A percentile compares a stretch with the other conserved stretches of the same genome.
These are phyloP conservation scores for Mucor velutinosus DNA, from an alignment of 371 early-diverging fungal species.

Conservation along the genomic window DNA sequence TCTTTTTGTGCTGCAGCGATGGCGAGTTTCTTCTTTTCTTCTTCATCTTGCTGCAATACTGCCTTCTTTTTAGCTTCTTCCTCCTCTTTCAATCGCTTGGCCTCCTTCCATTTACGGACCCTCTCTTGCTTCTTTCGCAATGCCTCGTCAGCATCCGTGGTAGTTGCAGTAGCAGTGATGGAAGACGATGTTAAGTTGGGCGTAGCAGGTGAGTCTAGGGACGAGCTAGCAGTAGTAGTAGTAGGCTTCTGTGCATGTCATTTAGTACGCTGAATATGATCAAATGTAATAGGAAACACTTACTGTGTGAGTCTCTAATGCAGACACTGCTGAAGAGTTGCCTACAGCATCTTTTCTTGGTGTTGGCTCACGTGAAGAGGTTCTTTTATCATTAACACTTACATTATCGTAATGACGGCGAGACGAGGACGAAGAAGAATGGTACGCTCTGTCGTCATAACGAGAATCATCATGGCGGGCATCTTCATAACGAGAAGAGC, in stretches of 20 bases:
- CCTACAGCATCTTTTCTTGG: constrained; percentile 40
- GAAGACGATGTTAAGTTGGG: neutral
- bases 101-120: constrained; percentile 75
- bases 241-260: neutral
- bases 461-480: constrained; percentile 35
- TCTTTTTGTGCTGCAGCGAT: constrained; percentile 17
- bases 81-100: constrained; percentile 49
- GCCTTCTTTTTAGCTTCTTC: constrained; percentile 26
- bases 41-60: constrained; percentile 9
- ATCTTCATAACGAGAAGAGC: constrained; percentile 31
- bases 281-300: neutral
- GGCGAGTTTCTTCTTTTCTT: constrained; percentile 12
- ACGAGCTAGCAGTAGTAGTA: neutral
- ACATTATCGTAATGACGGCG: constrained; percentile 43
- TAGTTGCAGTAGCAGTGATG: neutral
- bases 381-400: constrained; percentile 45
- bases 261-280: neutral
- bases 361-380: constrained; percentile 40
- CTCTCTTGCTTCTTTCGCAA: constrained; percentile 69
- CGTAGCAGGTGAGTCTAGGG: neutral
- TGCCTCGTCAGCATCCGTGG: constrained; percentile 58
- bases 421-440: constrained; percentile 19
- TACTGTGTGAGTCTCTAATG: constrained; percentile 13
- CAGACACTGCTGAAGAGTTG: constrained; percentile 8
- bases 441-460: constrained; percentile 28